Evolutionary conservation across 345 rosid genomes (phyloP).

Genomic region (Syzygium jambos): DNA sequence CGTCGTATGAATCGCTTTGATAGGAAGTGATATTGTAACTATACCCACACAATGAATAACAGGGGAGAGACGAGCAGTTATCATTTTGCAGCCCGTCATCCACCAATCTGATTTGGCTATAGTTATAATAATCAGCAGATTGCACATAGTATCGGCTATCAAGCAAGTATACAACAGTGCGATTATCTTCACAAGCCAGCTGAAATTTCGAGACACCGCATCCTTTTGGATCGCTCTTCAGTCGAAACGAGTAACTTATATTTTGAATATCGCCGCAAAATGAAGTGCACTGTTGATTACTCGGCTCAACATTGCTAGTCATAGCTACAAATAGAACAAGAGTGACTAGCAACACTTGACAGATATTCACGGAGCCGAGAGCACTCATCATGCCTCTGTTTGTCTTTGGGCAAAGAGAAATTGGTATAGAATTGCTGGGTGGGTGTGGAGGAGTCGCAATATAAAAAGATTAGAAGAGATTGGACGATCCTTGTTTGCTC

Average conservation of each 20-base stretch:
- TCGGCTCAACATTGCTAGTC: not conserved
- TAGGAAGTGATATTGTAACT: fast-evolving
- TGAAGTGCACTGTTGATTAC: too few relatives aligned
- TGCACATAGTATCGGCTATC: too few relatives aligned
- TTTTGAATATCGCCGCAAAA: not conserved
- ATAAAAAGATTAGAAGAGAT: not conserved
- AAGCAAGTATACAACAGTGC: too few relatives aligned
- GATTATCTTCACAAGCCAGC: too few relatives aligned
- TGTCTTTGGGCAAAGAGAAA: not conserved
- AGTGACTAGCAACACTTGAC: not conserved
- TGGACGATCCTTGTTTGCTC: not conserved
- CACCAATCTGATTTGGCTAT: too few relatives aligned
- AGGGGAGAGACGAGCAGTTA: too few relatives aligned
- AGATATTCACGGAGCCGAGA: not conserved
- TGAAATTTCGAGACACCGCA: too few relatives aligned
- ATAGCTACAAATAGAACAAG: not conserved
- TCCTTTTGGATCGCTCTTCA: not conserved
- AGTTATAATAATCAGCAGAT: too few relatives aligned
- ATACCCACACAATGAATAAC: too few relatives aligned
- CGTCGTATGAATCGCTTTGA: not conserved
- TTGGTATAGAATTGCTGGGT: not conserved
- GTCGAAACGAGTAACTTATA: not conserved
- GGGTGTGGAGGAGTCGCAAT: not conserved
- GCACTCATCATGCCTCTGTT: not conserved
- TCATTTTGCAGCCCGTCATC: too few relatives aligned